These are phyloP conservation scores for Agarophyton chilense DNA, from an alignment of 23 red algal genomes.

Conservation along the genomic window DNA sequence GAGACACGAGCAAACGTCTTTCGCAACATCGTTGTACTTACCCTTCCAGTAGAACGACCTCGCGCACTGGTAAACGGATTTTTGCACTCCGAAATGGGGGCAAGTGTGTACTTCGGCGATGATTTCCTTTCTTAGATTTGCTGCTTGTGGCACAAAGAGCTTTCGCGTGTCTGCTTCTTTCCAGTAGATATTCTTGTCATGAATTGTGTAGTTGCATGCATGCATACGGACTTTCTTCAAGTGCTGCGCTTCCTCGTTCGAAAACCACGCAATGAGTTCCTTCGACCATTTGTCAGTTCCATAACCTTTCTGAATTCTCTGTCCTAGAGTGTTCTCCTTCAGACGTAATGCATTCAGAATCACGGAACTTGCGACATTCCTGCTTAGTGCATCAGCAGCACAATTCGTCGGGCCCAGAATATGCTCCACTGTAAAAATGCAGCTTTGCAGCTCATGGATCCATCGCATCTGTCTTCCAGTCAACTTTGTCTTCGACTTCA, in stretches of 20 bases:
- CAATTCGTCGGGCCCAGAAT: background rate
- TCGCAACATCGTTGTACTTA: conserved; percentile 23
- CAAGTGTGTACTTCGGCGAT: background rate
- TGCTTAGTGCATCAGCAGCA: background rate
- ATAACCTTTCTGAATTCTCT: background rate
- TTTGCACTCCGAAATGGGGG: background rate
- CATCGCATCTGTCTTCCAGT: conserved; percentile 16
- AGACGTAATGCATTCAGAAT: background rate
- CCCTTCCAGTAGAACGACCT: background rate
- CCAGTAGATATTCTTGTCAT: no score
- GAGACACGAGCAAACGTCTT: background rate
- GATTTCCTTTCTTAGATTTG: background rate
- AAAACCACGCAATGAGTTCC: background rate
- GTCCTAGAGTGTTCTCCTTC: background rate
- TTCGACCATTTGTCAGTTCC: background rate
- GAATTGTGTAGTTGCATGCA: background rate
- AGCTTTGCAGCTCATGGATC: background rate
- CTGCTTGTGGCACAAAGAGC: conserved; percentile 3
- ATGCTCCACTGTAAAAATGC: background rate
- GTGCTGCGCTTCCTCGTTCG: background rate
- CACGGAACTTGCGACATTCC: background rate
- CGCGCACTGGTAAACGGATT: background rate
- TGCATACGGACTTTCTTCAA: background rate
- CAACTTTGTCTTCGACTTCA: conserved; percentile 6
- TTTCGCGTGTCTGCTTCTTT: background rate